phyloP scores from a whole-genome alignment of 176 grass and related monocot species.

The Zoysia japonica region DNA sequence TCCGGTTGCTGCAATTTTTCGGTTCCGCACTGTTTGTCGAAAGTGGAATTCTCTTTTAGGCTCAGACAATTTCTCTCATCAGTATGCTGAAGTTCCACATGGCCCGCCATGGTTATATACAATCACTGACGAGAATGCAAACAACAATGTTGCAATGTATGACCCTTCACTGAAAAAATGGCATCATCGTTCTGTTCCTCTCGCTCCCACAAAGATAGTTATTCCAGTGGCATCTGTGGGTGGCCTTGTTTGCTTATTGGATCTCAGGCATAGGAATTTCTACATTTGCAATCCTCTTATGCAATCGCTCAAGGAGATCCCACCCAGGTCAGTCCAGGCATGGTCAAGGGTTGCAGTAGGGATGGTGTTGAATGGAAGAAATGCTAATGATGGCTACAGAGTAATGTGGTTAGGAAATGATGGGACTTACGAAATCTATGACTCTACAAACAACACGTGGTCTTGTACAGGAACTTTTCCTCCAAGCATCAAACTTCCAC shows the following conservation, averaged over 20 bases:
- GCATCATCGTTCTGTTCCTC: constrained; percentile 64
- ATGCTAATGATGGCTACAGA: constrained; percentile 70
- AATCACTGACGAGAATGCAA: constrained; percentile 79
- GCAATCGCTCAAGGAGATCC: constrained; percentile 80
- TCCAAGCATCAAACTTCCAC: constrained; percentile 72
- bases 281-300: constrained; percentile 91
- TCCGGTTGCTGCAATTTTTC: constrained; percentile 76
- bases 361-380: constrained; percentile 80
- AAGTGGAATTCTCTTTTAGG: constrained; percentile 79
- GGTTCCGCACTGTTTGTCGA: constrained; percentile 79
- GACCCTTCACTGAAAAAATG: constrained; percentile 79
- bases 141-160: constrained; percentile 72
- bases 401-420: constrained; percentile 81
- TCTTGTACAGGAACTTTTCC: constrained; percentile 56
- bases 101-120: constrained; percentile 85
- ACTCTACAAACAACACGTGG: constrained; percentile 71
- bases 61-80: constrained; percentile 67
- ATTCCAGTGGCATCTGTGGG: constrained; percentile 92
- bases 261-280: constrained; percentile 77
- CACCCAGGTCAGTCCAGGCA: constrained; percentile 61
- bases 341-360: constrained; percentile 92
- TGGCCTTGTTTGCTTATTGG: constrained; percentile 91
- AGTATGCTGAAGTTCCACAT: constrained; percentile 59
- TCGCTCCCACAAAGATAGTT: constrained; percentile 68
- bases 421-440: constrained; percentile 76